Conservation (phyloP, 2,329 filamentous ascomycete species). For the Lecanicillium sp. region DNA sequence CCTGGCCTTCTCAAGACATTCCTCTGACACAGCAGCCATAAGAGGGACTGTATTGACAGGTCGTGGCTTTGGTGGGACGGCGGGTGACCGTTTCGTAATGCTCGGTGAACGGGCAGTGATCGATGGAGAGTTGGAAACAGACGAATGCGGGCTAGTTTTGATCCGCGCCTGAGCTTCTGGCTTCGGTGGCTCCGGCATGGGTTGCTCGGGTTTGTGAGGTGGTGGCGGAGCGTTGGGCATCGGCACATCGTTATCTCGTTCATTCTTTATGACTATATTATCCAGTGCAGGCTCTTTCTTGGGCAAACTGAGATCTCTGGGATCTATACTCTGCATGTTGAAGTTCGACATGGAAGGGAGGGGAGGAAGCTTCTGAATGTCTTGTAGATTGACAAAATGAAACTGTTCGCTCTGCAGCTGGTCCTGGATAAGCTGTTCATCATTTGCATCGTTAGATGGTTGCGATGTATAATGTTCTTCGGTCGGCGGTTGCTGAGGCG, state of each 20-base stretch:
- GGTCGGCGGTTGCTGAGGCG: not conserved
- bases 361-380: slow-evolving; percentile 24
- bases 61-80: slow-evolving; percentile 28
- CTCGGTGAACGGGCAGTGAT: slow-evolving; percentile 30
- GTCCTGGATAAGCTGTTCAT: slow-evolving; percentile 6
- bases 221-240: slow-evolving; percentile 10
- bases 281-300: not conserved
- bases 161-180: slow-evolving; percentile 18
- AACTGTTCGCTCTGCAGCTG: slow-evolving; percentile 9
- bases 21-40: slow-evolving; percentile 64
- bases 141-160: slow-evolving; percentile 30
- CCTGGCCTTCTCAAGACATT: slow-evolving; percentile 63
- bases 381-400: slow-evolving; percentile 29
- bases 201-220: slow-evolving; percentile 8
- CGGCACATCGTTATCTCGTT: slow-evolving; percentile 9
- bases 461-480: not conserved
- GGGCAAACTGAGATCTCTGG: slow-evolving; percentile 6
- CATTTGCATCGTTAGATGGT: slow-evolving; percentile 5
- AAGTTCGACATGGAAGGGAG: slow-evolving; percentile 18
- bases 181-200: slow-evolving; percentile 10
- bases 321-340: slow-evolving; percentile 13
- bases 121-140: slow-evolving; percentile 32
- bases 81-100: slow-evolving; percentile 33
- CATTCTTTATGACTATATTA: not conserved
- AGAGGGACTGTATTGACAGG: slow-evolving; percentile 47